Percentiles rank a stretch among this genome's conserved stretches.
Conservation (phyloP, 2,329 filamentous ascomycete genomes). For the Alternaria postmessia region DNA sequence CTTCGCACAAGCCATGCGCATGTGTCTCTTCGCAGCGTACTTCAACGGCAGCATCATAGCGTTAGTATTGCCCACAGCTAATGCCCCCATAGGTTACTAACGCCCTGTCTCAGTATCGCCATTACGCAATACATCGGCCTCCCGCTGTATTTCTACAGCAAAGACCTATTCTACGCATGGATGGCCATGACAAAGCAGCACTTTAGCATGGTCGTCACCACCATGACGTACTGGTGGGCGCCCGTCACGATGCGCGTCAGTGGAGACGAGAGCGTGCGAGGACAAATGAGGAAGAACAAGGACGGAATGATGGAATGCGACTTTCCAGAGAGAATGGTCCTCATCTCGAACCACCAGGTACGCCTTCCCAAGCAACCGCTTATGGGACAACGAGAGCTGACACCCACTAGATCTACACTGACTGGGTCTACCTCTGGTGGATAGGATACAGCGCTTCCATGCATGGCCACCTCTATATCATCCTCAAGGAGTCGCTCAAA, state of each 20-base stretch:
- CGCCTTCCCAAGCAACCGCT: background rate
- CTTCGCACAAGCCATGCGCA: conserved; percentile 54
- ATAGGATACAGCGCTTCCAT: conserved; percentile 78
- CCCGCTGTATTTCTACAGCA: conserved; percentile 77
- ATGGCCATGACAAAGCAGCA: conserved; percentile 87
- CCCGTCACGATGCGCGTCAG: conserved; percentile 82
- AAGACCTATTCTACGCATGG: conserved; percentile 80
- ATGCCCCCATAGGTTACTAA: conserved; percentile 35
- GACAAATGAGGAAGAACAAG: conserved; percentile 71
- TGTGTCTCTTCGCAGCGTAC: conserved; percentile 56
- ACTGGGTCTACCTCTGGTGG: conserved; percentile 97
- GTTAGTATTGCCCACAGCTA: conserved; percentile 37
- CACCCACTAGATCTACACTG: conserved; percentile 73
- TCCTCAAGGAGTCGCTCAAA: conserved; percentile 86
- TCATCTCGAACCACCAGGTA: conserved; percentile 85
- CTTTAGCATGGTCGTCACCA: conserved; percentile 78
- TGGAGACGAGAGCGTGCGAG: conserved; percentile 79
- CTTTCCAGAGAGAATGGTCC: conserved; percentile 80
- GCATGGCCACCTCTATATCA: conserved; percentile 89
- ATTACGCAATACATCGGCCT: conserved; percentile 75
- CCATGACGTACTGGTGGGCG: conserved; percentile 85
- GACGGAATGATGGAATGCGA: conserved; percentile 77
- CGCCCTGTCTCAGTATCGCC: conserved; percentile 54
- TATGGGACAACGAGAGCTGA: conserved; percentile 17
- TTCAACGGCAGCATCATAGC: conserved; percentile 55